Conservation (phyloP, 2,329 filamentous ascomycete species). For the Xylaria sp. region DNA sequence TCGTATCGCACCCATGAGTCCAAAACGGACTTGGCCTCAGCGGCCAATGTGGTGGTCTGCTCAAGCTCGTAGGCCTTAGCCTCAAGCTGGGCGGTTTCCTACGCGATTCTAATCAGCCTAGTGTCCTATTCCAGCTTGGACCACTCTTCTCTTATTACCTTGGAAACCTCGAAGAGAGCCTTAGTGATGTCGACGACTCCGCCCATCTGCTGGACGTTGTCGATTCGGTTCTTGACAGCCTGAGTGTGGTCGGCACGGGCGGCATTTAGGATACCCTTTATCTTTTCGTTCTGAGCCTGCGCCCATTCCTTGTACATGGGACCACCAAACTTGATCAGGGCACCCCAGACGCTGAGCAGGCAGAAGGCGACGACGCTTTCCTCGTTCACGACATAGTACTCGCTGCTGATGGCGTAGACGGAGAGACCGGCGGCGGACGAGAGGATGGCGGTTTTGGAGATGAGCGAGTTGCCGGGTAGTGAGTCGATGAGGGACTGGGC, state of each 20-base stretch:
- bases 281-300: slow-evolving; percentile 86
- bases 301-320: slow-evolving; percentile 95
- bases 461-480: slow-evolving; percentile 88
- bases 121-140: slow-evolving; percentile 5
- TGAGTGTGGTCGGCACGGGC: slow-evolving; percentile 94
- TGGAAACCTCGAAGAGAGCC: slow-evolving; percentile 95
- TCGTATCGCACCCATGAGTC: slow-evolving; percentile 99
- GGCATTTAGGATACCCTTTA: slow-evolving; percentile 93
- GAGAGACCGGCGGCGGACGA: slow-evolving; percentile 91
- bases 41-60: slow-evolving; percentile 90
- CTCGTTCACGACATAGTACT: slow-evolving; percentile 99
- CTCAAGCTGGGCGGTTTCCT: slow-evolving; percentile 98
- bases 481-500: slow-evolving; percentile 94
- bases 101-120: slow-evolving; percentile 39
- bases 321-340: slow-evolving; percentile 91
- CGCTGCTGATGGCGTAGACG: slow-evolving; percentile 97
- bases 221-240: slow-evolving; percentile 93
- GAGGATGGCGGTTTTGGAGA: slow-evolving; percentile 97
- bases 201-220: slow-evolving; percentile 92
- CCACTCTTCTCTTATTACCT: slow-evolving; percentile 67
- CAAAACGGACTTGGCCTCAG: slow-evolving; percentile 93
- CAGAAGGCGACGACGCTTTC: slow-evolving; percentile 95
- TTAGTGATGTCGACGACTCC: slow-evolving; percentile 97
- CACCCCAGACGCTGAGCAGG: slow-evolving; percentile 91
- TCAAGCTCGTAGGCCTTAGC: slow-evolving; percentile 96